phyloP scores from a whole-genome alignment of 2,329 filamentous ascomycete genomes.

The Fusarium goolgardi region DNA sequence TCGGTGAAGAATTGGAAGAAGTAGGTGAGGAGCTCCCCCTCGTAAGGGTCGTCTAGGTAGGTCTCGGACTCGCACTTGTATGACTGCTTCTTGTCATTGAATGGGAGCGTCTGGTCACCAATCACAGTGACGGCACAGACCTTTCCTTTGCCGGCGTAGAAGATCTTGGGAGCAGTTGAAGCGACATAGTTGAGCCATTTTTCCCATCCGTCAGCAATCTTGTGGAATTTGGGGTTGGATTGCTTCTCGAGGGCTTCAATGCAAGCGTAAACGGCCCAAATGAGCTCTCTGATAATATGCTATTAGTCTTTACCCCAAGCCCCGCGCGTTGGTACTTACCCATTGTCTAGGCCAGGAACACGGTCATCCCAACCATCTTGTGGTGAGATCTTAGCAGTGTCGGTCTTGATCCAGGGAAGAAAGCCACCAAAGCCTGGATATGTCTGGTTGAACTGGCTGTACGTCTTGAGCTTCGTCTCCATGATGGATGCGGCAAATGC shows the following conservation, averaged over 20 bases:
- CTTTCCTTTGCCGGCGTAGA: neutral
- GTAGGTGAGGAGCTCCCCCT: neutral
- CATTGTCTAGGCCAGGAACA: neutral
- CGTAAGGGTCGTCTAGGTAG: neutral
- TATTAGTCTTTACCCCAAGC: too few species aligned
- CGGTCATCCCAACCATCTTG: neutral
- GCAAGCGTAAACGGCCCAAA: neutral
- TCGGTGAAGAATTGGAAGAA: neutral
- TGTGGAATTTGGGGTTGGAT: neutral
- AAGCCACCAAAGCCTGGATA: neutral
- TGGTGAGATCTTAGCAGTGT: neutral
- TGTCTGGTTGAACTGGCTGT: neutral
- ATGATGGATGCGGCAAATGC: neutral
- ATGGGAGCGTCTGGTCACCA: neutral
- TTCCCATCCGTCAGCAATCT: neutral
- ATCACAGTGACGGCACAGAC: neutral
- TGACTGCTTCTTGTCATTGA: neutral
- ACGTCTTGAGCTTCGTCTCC: neutral
- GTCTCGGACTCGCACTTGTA: neutral
- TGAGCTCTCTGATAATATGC: neutral
- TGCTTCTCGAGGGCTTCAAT: neutral
- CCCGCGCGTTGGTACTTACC: neutral
- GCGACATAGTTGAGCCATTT: neutral
- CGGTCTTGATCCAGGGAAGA: neutral
- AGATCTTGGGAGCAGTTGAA: neutral